Evolutionary conservation across 371 early-diverging fungal species (phyloP).

Genomic region (Circinella minor): DNA sequence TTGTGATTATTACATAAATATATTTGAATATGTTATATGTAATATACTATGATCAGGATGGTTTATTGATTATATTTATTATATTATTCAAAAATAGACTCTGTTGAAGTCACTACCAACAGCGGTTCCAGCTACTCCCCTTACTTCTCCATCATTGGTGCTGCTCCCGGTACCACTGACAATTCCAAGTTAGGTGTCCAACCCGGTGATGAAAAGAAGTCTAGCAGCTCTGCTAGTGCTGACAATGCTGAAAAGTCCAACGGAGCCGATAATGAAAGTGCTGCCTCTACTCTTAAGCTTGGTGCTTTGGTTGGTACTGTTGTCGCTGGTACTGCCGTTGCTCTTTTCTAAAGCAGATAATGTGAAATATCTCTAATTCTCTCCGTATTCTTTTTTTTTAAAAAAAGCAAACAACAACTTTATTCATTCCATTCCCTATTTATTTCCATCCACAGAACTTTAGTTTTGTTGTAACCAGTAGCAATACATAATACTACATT

Average conservation of each 20-base stretch:
- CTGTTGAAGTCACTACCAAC: constrained; percentile 30
- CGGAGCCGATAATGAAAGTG: neutral
- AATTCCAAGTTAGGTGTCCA: constrained; percentile 6
- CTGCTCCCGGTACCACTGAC: constrained; percentile 20
- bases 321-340: constrained; percentile 16
- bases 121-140: constrained; percentile 38
- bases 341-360: constrained; percentile 12
- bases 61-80: no score
- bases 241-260: neutral
- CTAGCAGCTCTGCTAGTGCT: constrained; percentile 7
- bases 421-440: constrained; percentile 1
- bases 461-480: constrained; percentile 2
- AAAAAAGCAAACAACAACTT: neutral
- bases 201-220: constrained; percentile 5
- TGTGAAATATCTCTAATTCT: no score
- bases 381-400: neutral
- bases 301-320: constrained; percentile 10
- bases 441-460: no score
- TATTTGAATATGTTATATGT: no score
- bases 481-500: constrained; percentile 7
- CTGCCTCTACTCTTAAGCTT: constrained; percentile 12
- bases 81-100: constrained; percentile 21
- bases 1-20: no score
- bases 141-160: constrained; percentile 43
- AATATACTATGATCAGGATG: no score